Evolutionary conservation across 805 yeast species (phyloP).

Genomic region (Huiozyma naganishii): DNA sequence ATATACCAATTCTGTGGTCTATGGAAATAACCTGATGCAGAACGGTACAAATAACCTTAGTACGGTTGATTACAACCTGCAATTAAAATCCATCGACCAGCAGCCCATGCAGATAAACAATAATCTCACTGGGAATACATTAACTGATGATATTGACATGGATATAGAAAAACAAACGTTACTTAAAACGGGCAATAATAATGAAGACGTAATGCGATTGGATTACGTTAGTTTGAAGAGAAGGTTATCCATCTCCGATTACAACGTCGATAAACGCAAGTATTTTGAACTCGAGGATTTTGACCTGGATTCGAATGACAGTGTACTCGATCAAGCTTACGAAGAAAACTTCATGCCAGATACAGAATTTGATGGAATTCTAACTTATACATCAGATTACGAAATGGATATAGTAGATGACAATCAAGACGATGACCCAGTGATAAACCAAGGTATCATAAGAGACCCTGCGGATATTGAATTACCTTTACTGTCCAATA

Average conservation of each 20-base stretch:
- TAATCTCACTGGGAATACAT: slow-evolving; percentile 25
- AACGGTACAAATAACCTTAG: neutral
- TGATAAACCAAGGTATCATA: slow-evolving; percentile 1
- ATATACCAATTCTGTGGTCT: too few species aligned
- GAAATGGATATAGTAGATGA: neutral
- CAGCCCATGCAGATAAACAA: slow-evolving; percentile 6
- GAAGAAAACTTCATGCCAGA: neutral
- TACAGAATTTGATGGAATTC: neutral
- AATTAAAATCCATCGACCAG: slow-evolving; percentile 2
- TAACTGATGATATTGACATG: slow-evolving; percentile 9
- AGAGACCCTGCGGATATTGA: neutral
- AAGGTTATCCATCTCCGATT: slow-evolving; percentile 24
- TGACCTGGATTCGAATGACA: slow-evolving; percentile 2
- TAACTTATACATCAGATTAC: neutral
- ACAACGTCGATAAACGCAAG: slow-evolving; percentile 18
- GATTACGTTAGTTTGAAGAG: slow-evolving; percentile 2
- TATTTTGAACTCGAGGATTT: slow-evolving; percentile 25
- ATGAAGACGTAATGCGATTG: neutral
- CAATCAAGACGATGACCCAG: neutral
- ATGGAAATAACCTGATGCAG: neutral
- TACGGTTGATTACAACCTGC: slow-evolving; percentile 1
- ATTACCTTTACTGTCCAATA: neutral
- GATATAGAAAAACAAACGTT: neutral
- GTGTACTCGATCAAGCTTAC: neutral
- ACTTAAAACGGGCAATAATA: neutral